Percentiles rank a stretch among this genome's conserved stretches.
These are phyloP conservation scores for Albizia julibrissin DNA, from an alignment of 306 rosid genomes.

Conservation along the genomic window DNA sequence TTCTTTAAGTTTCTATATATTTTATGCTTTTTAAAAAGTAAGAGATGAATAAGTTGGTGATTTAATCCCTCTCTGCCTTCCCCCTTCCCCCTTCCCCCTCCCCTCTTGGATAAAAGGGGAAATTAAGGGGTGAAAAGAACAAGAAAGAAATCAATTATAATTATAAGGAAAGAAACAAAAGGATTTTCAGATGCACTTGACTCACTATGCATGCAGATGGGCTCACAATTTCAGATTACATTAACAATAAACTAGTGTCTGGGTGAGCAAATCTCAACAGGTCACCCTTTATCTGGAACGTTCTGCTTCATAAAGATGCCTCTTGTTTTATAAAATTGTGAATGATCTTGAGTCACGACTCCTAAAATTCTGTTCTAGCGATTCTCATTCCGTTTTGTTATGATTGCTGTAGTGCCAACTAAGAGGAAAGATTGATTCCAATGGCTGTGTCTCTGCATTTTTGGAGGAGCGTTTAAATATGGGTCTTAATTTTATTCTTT, in stretches of 20 bases:
- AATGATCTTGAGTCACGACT: background rate
- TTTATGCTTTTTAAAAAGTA: background rate
- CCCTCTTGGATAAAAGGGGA: background rate
- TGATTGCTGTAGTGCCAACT: slow-evolving; percentile 14
- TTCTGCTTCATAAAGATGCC: background rate
- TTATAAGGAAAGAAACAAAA: background rate
- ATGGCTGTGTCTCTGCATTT: slow-evolving; percentile 49
- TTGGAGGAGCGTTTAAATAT: slow-evolving; percentile 83
- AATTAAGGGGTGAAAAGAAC: background rate
- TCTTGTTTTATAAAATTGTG: background rate
- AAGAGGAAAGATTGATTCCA: slow-evolving; percentile 23
- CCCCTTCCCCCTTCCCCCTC: background rate
- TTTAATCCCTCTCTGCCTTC: background rate
- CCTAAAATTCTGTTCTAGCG: background rate
- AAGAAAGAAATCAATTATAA: background rate
- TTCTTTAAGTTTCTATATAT: background rate
- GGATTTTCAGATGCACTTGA: background rate
- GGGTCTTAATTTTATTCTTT: slow-evolving; percentile 61
- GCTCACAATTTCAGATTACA: background rate
- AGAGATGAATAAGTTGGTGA: background rate
- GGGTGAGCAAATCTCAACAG: background rate
- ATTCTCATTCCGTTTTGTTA: slow-evolving; percentile 26
- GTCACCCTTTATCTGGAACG: background rate
- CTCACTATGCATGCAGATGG: background rate
- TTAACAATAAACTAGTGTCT: background rate